Percentiles rank a stretch among this genome's conserved stretches.
phyloP scores from a whole-genome alignment of 1,139 yeast species.

The Hyphopichia wangnamkhiaoensis region DNA sequence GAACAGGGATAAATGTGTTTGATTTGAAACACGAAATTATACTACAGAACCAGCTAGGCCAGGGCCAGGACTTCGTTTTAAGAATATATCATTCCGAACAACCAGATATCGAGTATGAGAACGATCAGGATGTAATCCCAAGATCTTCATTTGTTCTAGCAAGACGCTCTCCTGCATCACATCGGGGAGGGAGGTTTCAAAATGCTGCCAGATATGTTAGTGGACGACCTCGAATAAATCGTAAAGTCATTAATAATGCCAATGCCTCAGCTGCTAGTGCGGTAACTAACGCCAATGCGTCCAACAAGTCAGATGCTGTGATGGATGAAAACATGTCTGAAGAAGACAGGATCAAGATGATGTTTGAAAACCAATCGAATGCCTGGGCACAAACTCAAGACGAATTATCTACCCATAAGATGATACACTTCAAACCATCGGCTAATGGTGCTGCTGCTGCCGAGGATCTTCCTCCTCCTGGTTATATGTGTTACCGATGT shows the following conservation, averaged over 20 bases:
- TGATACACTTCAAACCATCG: slow-evolving; percentile 53
- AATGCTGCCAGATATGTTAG: slow-evolving; percentile 81
- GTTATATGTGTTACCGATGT: slow-evolving; percentile 93
- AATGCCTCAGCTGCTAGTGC: slow-evolving; percentile 20
- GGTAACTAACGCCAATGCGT: slow-evolving; percentile 16
- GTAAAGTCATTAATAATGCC: slow-evolving; percentile 32
- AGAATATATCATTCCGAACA: slow-evolving; percentile 61
- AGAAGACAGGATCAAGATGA: slow-evolving; percentile 83
- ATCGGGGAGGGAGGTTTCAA: slow-evolving; percentile 60
- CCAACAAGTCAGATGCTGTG: slow-evolving; percentile 17
- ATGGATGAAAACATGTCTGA: slow-evolving; percentile 56
- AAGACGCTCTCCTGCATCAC: slow-evolving; percentile 69
- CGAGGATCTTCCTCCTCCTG: slow-evolving; percentile 89
- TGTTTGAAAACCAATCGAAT: slow-evolving; percentile 90
- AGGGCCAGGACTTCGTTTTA: slow-evolving; percentile 83
- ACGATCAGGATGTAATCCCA: slow-evolving; percentile 87
- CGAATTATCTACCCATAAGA: slow-evolving; percentile 75
- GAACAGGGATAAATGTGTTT: slow-evolving; percentile 93
- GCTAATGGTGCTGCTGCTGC: slow-evolving; percentile 26
- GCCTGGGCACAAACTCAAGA: slow-evolving; percentile 97
- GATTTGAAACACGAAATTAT: slow-evolving; percentile 92
- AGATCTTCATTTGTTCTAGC: slow-evolving; percentile 85
- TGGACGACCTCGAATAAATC: slow-evolving; percentile 69
- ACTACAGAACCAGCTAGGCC: slow-evolving; percentile 74
- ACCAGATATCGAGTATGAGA: slow-evolving; percentile 80